phyloP scores from a whole-genome alignment of 345 rosid genomes.

The Arabidopsis suecica region DNA sequence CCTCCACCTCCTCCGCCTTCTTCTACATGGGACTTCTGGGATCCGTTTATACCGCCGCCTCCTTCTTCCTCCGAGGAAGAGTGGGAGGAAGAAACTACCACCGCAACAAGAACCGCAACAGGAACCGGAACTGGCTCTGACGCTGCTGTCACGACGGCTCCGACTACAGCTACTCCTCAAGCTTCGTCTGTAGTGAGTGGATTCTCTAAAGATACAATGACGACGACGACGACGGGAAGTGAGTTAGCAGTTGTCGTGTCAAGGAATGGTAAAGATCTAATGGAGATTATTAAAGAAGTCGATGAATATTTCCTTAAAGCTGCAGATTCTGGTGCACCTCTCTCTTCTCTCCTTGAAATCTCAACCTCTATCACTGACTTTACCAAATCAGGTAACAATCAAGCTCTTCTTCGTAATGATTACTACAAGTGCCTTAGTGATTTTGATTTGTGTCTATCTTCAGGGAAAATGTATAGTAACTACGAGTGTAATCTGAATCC shows the following conservation, averaged over 20 bases:
- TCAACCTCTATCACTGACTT: slow-evolving; percentile 50
- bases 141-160: slow-evolving; percentile 49
- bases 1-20: slow-evolving; percentile 73
- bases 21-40: slow-evolving; percentile 95
- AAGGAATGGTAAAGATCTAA: slow-evolving; percentile 78
- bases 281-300: slow-evolving; percentile 86
- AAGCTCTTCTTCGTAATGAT: not conserved
- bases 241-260: slow-evolving; percentile 87
- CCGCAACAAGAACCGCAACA: slow-evolving; percentile 39
- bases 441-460: not conserved
- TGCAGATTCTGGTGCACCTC: slow-evolving; percentile 72
- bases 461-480: slow-evolving; percentile 48
- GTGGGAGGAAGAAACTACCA: slow-evolving; percentile 66
- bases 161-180: slow-evolving; percentile 53
- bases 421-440: not conserved
- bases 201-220: slow-evolving; percentile 65
- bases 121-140: slow-evolving; percentile 52
- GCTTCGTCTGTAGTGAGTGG: slow-evolving; percentile 66
- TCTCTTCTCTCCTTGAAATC: slow-evolving; percentile 73
- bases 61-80: slow-evolving; percentile 69
- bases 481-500: slow-evolving; percentile 71
- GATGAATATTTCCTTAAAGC: slow-evolving; percentile 90
- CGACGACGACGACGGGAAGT: slow-evolving; percentile 49
- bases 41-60: slow-evolving; percentile 72
- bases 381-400: slow-evolving; percentile 58